Percentiles rank a stretch among this genome's conserved stretches.
Conservation (phyloP, 225 moss, liverwort and hornwort species). For the Physcomitrellopsis africana region DNA sequence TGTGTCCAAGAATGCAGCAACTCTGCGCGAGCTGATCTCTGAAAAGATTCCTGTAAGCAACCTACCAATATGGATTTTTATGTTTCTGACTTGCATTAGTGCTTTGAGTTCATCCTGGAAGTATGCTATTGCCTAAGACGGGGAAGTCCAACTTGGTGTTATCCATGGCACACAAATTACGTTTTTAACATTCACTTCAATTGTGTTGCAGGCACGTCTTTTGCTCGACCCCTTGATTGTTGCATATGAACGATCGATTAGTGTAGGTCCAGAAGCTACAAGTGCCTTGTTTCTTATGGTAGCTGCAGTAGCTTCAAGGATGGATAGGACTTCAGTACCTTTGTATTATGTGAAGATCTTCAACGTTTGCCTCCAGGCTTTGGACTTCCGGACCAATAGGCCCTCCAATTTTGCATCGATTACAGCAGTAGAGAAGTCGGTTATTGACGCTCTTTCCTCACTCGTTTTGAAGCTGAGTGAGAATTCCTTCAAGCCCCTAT, state of each 20-base stretch:
- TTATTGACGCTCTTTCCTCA: constrained; percentile 68
- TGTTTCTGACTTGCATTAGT: neutral
- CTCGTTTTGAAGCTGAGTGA: constrained; percentile 92
- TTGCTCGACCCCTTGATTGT: constrained; percentile 79
- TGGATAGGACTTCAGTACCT: constrained; percentile 74
- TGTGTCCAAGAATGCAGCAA: constrained; percentile 49
- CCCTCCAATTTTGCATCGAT: constrained; percentile 53
- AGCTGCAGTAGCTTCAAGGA: constrained; percentile 66
- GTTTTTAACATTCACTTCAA: constrained; percentile 16
- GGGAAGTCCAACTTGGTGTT: neutral
- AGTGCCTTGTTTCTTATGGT: constrained; percentile 83
- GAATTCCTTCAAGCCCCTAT: constrained; percentile 85
- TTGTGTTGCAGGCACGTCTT: constrained; percentile 76
- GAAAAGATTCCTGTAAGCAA: constrained; percentile 78
- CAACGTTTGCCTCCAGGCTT: constrained; percentile 71
- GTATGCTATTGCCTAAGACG: neutral
- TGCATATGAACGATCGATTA: constrained; percentile 68
- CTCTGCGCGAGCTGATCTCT: constrained; percentile 61
- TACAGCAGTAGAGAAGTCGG: constrained; percentile 66
- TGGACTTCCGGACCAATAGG: constrained; percentile 71
- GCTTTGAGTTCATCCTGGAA: neutral
- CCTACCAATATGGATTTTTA: neutral
- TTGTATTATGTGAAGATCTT: constrained; percentile 77
- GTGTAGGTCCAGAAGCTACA: constrained; percentile 60
- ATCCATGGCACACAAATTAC: neutral